Evolutionary conservation across 1,284 basidiomycete genomes (phyloP), one percentile per base, ranked within the genome.

Genomic region (Fistulinella cinereoalba): DNA sequence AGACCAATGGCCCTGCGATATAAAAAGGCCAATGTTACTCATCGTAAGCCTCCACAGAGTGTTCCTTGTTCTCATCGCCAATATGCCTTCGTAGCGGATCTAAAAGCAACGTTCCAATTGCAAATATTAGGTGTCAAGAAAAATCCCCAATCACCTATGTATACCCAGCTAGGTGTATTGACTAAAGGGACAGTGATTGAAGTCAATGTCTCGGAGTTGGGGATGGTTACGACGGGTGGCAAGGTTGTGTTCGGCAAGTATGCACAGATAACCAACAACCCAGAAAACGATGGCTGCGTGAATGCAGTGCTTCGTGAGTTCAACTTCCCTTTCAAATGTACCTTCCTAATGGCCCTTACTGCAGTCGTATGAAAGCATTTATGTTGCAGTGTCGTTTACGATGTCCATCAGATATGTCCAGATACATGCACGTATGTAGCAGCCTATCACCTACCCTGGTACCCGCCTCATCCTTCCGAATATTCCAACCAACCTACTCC

Each of bases 51-150:
- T n/a, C 36, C 37, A n/a, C n/a, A n/a, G 36, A 37, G 43, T 34
- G n/a, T 42, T 25, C 25, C 38, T 12, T 27, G 19, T 28, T 39
- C 16, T 19, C 22, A 28, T 41, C 54, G 22, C 25, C 50, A 10
- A 41, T 60, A 49, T 16, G 12, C 34, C 36, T 29, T 27, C 31
- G 51, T 6, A 95, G 92, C 96, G 55, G 94, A 98, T 63, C 74
- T 98, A 47, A 97, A 97, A 70, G 96, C 96, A 9, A 99, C 97
- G 1, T 99, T 99, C 82, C 97, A 99, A 69, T 76, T 99, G 3
- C 94, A 97, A 54, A 99, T 99, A 58, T 78, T 99, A 37, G 93
- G 92, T 46, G 96, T 99, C 54, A 99, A 99, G 79, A 99, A 99
- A 78, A 99, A 99, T 65, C 97, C 97, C 12, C 96, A 99, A 66